These are phyloP conservation scores for Anisodus tanguticus DNA, from an alignment of 257 asterid genomes.

Conservation along the genomic window DNA sequence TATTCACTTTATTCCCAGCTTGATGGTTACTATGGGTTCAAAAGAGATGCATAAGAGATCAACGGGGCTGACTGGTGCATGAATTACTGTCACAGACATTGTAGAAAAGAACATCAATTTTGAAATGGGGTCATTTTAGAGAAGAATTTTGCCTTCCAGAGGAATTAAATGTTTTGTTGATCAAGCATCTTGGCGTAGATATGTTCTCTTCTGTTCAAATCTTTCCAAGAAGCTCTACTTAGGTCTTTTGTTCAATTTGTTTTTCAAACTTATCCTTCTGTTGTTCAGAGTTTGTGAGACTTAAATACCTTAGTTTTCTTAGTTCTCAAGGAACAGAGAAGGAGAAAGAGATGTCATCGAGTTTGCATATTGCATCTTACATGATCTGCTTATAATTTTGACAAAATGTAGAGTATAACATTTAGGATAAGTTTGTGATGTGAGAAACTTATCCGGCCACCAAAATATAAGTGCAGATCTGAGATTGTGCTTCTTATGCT, in stretches of 20 bases:
- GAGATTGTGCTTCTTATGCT: not conserved
- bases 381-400: not conserved
- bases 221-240: conserved; percentile 62
- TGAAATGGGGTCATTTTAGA: conserved; percentile 67
- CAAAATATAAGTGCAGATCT: not conserved
- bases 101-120: conserved; percentile 77
- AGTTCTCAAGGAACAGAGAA: not conserved
- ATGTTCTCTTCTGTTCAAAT: not conserved
- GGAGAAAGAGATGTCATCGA: not conserved
- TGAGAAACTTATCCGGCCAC: not conserved
- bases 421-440: not conserved
- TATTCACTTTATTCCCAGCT: conserved; percentile 60
- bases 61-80: conserved; percentile 58
- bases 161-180: conserved; percentile 63
- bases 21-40: conserved; percentile 52
- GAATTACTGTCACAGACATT: conserved; percentile 72
- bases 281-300: not conserved
- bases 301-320: not conserved
- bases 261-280: not conserved
- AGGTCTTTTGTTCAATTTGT: conserved; percentile 23
- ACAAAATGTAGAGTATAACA: not conserved
- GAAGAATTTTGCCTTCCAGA: conserved; percentile 70
- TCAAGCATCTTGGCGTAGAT: conserved; percentile 71
- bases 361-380: not conserved
- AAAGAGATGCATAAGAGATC: conserved; percentile 71